Base-by-base conservation (phyloP, 352 stramenopile species). In the Aphanomyces stellatus region DNA sequence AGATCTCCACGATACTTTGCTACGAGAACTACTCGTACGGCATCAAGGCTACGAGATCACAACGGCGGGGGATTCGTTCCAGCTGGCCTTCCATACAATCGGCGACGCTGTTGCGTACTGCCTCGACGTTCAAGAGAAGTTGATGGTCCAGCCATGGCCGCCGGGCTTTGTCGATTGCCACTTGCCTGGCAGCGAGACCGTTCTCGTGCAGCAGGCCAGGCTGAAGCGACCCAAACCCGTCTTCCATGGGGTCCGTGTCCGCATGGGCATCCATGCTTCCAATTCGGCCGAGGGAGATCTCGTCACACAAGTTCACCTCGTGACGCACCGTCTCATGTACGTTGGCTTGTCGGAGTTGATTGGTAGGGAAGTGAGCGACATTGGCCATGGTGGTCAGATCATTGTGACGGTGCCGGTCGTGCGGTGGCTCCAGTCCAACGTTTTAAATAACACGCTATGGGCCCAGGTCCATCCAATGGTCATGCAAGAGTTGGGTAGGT, bases 221-320 rank as follows among this genome's bases (percentile, higher is more conserved):
- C 46, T 53, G 42, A 55, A 27, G 37, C 31, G 48, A 25, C 28
- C 42, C 41, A 62, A 75, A 30, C 62, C 77, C 4, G 37, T 17
- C 37, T 43, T 88, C 62, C 78, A 57, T 46, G 77, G 78, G 4
- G 51, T 88, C 25, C 72, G 76, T 5, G 67, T 87, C 65, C 76
- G 78, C 27, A 85, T 87, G 80, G 76, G 78, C 6, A 72, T 87
- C 27, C 78, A 85, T 48, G 77, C 82, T 34, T 72, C 79, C 1
- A 65, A 77, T 11, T 61, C 74, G 19, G 33, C 60, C 7, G 77
- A 85, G 51, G 74, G 76, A 33, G 65, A 76, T 11, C 68, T 87
- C 75, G 74, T n/a, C n/a, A n/a, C n/a, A 34, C 69, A 74, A 53
- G 72, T 72, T 13, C 79, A 87, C 24, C 70, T 68, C 1, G 71